A percentile compares a stretch with the other conserved stretches of the same genome.
phyloP scores from a whole-genome alignment of 306 rosid species.

The Citrullus mucosospermus region DNA sequence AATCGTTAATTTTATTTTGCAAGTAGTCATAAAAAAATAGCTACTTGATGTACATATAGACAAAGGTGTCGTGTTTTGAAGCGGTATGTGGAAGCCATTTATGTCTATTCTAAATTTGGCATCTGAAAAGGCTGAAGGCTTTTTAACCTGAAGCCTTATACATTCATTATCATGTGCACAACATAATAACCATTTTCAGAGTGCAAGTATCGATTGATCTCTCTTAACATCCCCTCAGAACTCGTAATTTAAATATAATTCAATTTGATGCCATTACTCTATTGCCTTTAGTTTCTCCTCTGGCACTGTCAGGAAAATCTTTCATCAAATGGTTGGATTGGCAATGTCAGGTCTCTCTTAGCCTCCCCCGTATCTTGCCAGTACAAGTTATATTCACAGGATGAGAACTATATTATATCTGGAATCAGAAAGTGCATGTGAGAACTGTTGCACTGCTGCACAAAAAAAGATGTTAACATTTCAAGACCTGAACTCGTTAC shows the following conservation, averaged over 20 bases:
- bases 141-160: neutral
- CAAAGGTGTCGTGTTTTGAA: neutral
- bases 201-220: neutral
- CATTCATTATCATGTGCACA: neutral
- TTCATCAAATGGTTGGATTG: neutral
- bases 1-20: neutral
- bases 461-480: neutral
- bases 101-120: neutral
- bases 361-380: neutral
- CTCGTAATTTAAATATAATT: neutral
- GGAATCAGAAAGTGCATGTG: neutral
- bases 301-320: neutral
- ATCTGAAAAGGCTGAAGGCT: neutral
- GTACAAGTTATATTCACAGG: neutral
- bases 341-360: neutral
- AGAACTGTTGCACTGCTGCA: constrained; percentile 2
- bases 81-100: neutral
- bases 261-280: neutral
- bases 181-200: neutral
- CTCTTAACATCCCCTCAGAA: neutral
- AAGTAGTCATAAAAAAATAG: neutral
- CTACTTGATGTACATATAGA: neutral
- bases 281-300: neutral
- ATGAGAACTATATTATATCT: neutral
- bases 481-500: neutral